Evolutionary conservation across 2,329 filamentous ascomycete genomes (phyloP), one percentile per base, ranked within the genome.

Genomic region (Botrytis deweyae): DNA sequence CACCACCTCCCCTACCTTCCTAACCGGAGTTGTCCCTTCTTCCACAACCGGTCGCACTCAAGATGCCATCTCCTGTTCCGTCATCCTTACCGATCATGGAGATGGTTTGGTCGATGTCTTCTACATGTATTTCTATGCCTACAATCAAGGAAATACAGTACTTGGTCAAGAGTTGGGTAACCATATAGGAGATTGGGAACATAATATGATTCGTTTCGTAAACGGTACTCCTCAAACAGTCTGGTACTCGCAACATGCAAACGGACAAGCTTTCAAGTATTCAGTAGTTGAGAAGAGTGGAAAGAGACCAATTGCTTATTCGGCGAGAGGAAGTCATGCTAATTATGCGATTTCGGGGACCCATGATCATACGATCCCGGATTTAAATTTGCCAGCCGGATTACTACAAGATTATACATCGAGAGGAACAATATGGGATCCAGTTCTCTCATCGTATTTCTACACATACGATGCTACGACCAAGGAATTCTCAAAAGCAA

Each of bases 161-260:
- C 70, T 81, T 4, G 75, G 73, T 33, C 75, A 77, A n/a, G 80
- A 81, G 64, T 74, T 82, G 4, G 80, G 80, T 4, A 78, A 82
- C 79, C 90, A 92, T 79, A 87, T 92, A 44, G 90, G 90, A 14
- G 89, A 90, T 78, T 90, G 88, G 89, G 89, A 91, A 79, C 89
- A 91, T 80, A 89, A 87, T 72, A 90, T 91, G 88, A 84, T 92
- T 46, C 88, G 90, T 18, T 92, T 92, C 80, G 70, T 83, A 25
- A 83, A 90, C 72, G 87, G 87, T 16, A 75, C 78, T 1, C 90
- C 90, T 0, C 80, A 85, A 75, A 83, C 85, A 1, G 80, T 92
- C 20, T 92, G 89, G 88, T 91, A 86, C 78, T 88, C 86, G 70
- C 90, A 92, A 78, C 90, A 92, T 79, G 81, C 84, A 44, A 85